Conservation (phyloP, 768 basidiomycete species). For the Lactarius pseudohatsudake region DNA sequence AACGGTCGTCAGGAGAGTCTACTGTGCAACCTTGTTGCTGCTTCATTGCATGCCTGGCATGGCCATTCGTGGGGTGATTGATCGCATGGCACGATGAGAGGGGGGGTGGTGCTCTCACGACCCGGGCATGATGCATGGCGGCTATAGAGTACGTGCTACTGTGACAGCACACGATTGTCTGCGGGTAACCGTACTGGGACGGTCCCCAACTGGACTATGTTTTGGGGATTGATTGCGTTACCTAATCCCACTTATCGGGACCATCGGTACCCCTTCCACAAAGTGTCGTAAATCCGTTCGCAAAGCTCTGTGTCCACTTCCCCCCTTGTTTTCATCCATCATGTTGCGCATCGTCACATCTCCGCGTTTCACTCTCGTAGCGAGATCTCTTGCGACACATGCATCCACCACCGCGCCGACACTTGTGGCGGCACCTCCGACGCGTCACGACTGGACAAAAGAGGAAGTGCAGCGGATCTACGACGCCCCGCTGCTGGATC, state of each 20-base stretch:
- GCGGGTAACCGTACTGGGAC: too few species aligned
- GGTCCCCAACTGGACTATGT: not conserved
- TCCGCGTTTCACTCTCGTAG: slow-evolving; percentile 32
- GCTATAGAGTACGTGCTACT: not conserved
- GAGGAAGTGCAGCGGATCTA: slow-evolving; percentile 84
- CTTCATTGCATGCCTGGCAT: not conserved
- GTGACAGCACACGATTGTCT: not conserved
- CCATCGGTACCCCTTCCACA: not conserved
- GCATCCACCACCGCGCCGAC: slow-evolving; percentile 36
- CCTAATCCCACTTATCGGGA: not conserved
- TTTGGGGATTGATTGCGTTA: not conserved
- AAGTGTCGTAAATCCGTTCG: not conserved
- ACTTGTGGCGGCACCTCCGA: slow-evolving; percentile 32
- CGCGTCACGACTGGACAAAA: slow-evolving; percentile 70
- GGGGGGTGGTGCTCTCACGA: not conserved
- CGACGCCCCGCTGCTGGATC: slow-evolving; percentile 81
- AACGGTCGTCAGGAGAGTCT: not conserved
- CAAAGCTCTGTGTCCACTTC: not conserved
- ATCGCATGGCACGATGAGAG: not conserved
- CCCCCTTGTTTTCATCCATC: not conserved
- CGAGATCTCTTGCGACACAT: slow-evolving; percentile 64
- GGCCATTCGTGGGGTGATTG: not conserved
- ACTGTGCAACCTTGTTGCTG: not conserved
- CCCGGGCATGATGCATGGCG: not conserved
- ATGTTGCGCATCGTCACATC: slow-evolving; percentile 43